Base-by-base conservation (phyloP, 176 grass and related monocot genomes). In the Oryza glaberrima region DNA sequence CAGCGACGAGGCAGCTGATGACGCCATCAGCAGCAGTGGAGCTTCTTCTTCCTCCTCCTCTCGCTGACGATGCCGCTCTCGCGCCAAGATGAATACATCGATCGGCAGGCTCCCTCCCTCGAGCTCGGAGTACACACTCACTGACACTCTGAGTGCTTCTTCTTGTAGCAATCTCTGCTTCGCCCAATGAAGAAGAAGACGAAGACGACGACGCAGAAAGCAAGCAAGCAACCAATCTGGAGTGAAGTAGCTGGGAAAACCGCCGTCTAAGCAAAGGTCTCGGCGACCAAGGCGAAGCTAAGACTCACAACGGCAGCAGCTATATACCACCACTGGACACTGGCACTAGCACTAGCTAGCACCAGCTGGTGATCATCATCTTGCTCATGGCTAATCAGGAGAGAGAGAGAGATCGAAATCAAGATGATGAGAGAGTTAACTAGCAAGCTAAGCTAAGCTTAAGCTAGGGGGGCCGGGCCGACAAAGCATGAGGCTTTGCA, bases 401-500 rank as follows among this genome's bases (percentile, higher is more conserved):
- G 36, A 20, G 51, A 65, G 9, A 22, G 22, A 36, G 14, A 12
- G 0, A 44, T 44, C 43, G 28, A 40, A 1, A 9, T 10, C 30
- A 7, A 56, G 22, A 46, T 23, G 23, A 15, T 14, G 48, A 9
- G 43, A 30, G 70, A 22, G 72, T 56, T 85, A 64, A n/a, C 69
- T 82, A 51, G 38, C 49, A 4, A 35, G 34, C 34, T 56, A 67
- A 26, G 25, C 25, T 25, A 28, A 28, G 28, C 28, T 28, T 28
- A 28, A 28, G 28, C 28, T 32, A 32, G 30, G 63, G 72, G 82
- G 82, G 7, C 54, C 17, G 44, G 78, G 46, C 85, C 90, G 93
- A 94, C 93, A 94, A 90, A 94, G 93, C 90, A 92, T 94, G 92
- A 91, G 80, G 88, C 89, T 87, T 91, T 85, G 84, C 88, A 92